Evolutionary conservation across 192 early-diverging fungal genomes (phyloP), one percentile per base, ranked within the genome.

Genomic region (Backusella macrospora): DNA sequence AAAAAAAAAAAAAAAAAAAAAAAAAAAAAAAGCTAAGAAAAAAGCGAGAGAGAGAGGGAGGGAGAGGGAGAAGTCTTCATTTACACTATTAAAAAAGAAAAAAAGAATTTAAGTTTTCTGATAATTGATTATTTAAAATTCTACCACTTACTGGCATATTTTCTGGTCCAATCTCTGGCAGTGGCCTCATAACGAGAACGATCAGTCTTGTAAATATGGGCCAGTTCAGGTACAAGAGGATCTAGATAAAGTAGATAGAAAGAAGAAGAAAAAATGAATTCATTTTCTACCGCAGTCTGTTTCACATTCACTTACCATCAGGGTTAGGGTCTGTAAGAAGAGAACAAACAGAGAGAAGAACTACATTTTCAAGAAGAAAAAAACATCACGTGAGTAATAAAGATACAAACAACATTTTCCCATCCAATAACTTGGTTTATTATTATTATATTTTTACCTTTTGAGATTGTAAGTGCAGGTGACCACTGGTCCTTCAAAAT

Each of bases 401-500:
- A 52, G 5, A 26, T 6, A 59, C 9, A 59, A 16, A 59, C 3
- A 16, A 23, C 49, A 52, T 59, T 59, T 59, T 59, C 52, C 6
- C 47, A 42, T 23, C 39, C 21, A 59, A n/a, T n/a, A 40, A 42
- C 43, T 45, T 55, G n/a, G 18, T 18, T 68, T 75, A 26, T 70
- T 72, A 34, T 34, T 34, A 34, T 65, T 43, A 67, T 67, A 64
- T 38, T 67, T 39, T 55, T 78, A 89, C 89, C 92, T 87, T 99
- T 99, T 72, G 96, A 96, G 65, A 99, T 97, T 70, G 97, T 99
- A 69, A 99, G 87, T 43, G 97, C 97, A 73, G 97, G 97, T 55
- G 95, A 96, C 97, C 97, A 99, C 79, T 99, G 96, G 82, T 99
- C 97, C 81, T 89, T 95, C 81, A 99, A 87, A 76, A 99, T 99